phyloP scores from a whole-genome alignment of 768 basidiomycete species.

The Kwoniella heveanensis region DNA sequence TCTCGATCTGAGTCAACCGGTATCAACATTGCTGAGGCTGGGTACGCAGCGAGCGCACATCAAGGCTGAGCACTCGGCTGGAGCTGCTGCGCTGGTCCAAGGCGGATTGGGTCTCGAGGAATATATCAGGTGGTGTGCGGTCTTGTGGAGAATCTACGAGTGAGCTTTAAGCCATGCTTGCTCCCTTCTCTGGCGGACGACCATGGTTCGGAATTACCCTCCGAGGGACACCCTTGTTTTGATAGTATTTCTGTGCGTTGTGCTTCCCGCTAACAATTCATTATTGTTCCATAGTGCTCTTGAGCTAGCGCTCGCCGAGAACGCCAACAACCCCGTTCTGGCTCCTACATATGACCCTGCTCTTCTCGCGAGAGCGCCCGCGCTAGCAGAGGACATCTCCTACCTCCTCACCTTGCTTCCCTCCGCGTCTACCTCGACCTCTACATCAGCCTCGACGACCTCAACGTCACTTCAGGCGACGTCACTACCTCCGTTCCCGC shows the following conservation, averaged over 20 bases:
- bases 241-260: background rate
- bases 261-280: background rate
- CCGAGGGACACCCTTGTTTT: too few species aligned
- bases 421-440: constrained; percentile 58
- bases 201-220: too few species aligned
- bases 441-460: background rate
- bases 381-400: constrained; percentile 69
- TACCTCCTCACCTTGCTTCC: constrained; percentile 64
- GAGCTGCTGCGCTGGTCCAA: constrained; percentile 64
- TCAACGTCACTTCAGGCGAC: constrained; percentile 6
- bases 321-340: constrained; percentile 66
- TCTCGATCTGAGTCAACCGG: constrained; percentile 50
- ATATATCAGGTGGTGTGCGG: constrained; percentile 71
- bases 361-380: constrained; percentile 66
- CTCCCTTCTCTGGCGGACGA: too few species aligned
- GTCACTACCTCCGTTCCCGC: constrained; percentile 46
- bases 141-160: constrained; percentile 79
- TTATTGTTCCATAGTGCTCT: constrained; percentile 52
- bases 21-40: constrained; percentile 58
- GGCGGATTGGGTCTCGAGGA: constrained; percentile 67
- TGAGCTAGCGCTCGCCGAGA: constrained; percentile 54
- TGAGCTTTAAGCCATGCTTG: constrained; percentile 59
- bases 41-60: constrained; percentile 64
- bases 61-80: constrained; percentile 63
- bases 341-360: constrained; percentile 72